Conservation (phyloP, 805 yeast genomes). For the Torulaspora quercuum region DNA sequence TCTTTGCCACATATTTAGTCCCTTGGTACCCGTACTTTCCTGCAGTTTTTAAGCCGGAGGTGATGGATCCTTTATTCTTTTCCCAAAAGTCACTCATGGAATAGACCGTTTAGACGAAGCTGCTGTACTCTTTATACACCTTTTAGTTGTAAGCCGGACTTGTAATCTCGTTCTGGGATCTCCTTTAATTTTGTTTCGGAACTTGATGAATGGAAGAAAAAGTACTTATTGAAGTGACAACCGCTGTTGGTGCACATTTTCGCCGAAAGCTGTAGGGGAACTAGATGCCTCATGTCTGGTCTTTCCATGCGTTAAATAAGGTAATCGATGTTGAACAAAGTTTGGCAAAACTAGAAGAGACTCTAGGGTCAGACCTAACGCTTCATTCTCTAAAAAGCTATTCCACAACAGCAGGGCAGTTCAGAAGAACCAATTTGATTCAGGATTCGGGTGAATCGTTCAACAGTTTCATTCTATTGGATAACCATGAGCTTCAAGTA, state of each 20-base stretch:
- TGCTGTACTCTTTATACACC: too few relatives aligned
- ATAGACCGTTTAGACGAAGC: too few relatives aligned
- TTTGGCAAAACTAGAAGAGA: slow-evolving; percentile 2
- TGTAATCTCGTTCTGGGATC: slow-evolving; percentile 4
- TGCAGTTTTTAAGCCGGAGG: slow-evolving; percentile 37
- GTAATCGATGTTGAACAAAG: slow-evolving; percentile 5
- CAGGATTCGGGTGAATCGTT: slow-evolving; percentile 10
- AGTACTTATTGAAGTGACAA: too few relatives aligned
- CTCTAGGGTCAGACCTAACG: slow-evolving; percentile 5
- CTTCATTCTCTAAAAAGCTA: slow-evolving; percentile 1
- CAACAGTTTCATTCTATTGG: slow-evolving; percentile 12
- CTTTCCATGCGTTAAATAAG: slow-evolving; percentile 10
- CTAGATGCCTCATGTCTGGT: slow-evolving; percentile 16
- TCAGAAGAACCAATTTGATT: slow-evolving; percentile 12
- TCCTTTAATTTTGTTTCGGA: slow-evolving; percentile 1
- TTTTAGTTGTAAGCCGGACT: too few relatives aligned
- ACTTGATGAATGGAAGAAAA: too few relatives aligned
- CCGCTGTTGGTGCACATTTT: too few relatives aligned
- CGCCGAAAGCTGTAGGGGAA: not conserved
- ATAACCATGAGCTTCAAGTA: slow-evolving; percentile 13
- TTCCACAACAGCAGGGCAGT: not conserved
- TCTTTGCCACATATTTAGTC: slow-evolving; percentile 41
- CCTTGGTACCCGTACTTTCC: slow-evolving; percentile 40
- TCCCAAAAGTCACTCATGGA: slow-evolving; percentile 42
- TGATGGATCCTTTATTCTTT: slow-evolving; percentile 41